Base-by-base conservation (phyloP, 805 yeast genomes). In the Ascoidea asiatica region DNA sequence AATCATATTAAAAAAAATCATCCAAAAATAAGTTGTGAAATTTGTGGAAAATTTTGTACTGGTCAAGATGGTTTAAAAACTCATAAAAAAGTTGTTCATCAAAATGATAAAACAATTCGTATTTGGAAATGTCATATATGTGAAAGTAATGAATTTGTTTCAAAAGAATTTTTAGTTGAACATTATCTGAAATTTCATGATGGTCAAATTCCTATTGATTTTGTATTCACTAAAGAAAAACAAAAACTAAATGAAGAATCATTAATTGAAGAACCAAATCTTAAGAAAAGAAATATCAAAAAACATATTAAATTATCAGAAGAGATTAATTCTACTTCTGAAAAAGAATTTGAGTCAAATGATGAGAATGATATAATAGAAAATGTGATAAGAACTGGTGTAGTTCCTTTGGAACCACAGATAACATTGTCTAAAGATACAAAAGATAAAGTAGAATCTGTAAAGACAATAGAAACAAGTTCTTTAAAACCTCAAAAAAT, bases 11-110 rank as follows among this genome's bases (percentile, higher is more conserved):
- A 79, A 51, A 70, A 74, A 0, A 81, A 72, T 35, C 96, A 88
- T 60, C 86, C 89, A 4, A 77, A 80, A 55, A 52, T 80, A 21
- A 66, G 64, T 39, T 86, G 95, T 62, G 52, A 59, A 0, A 51
- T 74, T 1, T 88, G 96, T 65, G 77, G 75, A 5, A 79, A 76
- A 56, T 75, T 72, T 5, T 81, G 88, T 64, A 80, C 81, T 8
- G 95, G 94, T 22, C 75, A 72, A 40, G 66, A 69, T 21, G 92
- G 88, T 49, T 60, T 87, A 42, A 62, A 69, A 17, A 75, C 80
- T 65, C 96, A 89, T 57, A 77, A 82, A 87, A n/a, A n/a, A n/a
- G 60, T 69, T 39, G 64, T 77, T 19, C 95, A 88, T 59, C 78
- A 79, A 51, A 75, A 70, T 4, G 53, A 56, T 2, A 64, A 66